These are phyloP conservation scores for Fraxinus nigra DNA, from an alignment of 305 asterid species.

Conservation along the genomic window DNA sequence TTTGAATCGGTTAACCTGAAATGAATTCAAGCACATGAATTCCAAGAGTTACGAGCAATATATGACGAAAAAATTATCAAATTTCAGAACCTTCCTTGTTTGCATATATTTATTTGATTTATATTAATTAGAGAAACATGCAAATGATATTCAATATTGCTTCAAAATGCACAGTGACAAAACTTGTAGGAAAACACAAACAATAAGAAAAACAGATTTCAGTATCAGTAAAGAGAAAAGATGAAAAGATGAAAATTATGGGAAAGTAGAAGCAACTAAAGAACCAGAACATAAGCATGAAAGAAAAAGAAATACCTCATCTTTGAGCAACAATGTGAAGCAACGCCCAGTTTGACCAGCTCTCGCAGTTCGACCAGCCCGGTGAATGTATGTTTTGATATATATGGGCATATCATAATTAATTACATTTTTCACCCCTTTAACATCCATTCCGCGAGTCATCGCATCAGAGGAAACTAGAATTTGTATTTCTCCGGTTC, in stretches of 20 bases:
- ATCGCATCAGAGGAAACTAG: conserved; percentile 84
- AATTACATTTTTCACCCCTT: conserved; percentile 75
- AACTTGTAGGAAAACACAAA: neutral
- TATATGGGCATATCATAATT: conserved; percentile 78
- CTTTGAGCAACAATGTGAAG: conserved; percentile 69
- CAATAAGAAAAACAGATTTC: neutral
- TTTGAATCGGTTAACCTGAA: conserved; percentile 64
- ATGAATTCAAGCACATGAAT: conserved; percentile 16
- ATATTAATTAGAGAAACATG: neutral
- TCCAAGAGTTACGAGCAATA: neutral
- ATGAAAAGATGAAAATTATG: neutral
- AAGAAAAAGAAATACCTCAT: conserved; percentile 46
- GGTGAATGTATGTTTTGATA: conserved; percentile 78
- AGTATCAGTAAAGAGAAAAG: neutral
- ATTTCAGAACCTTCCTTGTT: neutral
- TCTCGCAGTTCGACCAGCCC: conserved; percentile 95
- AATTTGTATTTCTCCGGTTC: conserved; percentile 63
- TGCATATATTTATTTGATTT: neutral
- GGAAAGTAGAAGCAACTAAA: neutral
- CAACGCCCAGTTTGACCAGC: conserved; percentile 81
- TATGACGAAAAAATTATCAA: neutral
- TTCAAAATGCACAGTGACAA: neutral
- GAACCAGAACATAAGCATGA: neutral
- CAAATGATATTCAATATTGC: neutral
- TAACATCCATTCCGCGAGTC: conserved; percentile 96